phyloP scores from a whole-genome alignment of 306 rosid genomes.

The Gynostemma pentaphyllum region DNA sequence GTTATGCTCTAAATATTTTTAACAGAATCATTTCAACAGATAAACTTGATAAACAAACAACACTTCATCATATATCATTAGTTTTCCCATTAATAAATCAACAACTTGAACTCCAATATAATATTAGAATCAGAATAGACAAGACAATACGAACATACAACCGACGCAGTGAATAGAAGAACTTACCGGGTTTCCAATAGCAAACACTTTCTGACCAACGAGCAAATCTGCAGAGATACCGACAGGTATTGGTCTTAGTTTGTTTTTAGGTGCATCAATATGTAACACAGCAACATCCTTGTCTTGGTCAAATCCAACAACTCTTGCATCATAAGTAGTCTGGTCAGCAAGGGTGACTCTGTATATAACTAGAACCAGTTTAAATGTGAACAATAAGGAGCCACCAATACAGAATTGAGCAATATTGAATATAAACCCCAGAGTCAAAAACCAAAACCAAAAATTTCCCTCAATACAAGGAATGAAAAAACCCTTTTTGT shows the following conservation, averaged over 20 bases:
- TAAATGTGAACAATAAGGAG: constrained; percentile 19
- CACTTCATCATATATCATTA: constrained; percentile 1
- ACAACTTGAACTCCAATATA: not conserved
- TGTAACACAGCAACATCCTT: constrained; percentile 89
- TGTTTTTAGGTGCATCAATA: constrained; percentile 81
- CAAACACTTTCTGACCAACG: constrained; percentile 96
- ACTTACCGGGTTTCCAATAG: constrained; percentile 97
- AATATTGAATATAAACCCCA: not conserved
- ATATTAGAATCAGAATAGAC: not conserved
- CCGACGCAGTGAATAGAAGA: not conserved
- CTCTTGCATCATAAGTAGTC: constrained; percentile 69
- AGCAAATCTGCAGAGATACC: constrained; percentile 91
- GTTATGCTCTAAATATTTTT: no score
- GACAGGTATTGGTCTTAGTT: constrained; percentile 78
- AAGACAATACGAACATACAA: not conserved
- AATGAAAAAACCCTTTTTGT: not conserved
- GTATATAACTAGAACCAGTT: constrained; percentile 36
- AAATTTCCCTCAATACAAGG: not conserved
- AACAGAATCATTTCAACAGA: not conserved
- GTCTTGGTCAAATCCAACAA: constrained; percentile 98
- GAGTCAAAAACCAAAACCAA: not conserved
- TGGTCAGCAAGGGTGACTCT: constrained; percentile 98
- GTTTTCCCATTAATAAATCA: not conserved
- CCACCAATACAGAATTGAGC: not conserved
- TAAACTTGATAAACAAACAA: not conserved